These are phyloP conservation scores for Tylopilus sp. DNA, from an alignment of 1,284 basidiomycete species.

Conservation along the genomic window DNA sequence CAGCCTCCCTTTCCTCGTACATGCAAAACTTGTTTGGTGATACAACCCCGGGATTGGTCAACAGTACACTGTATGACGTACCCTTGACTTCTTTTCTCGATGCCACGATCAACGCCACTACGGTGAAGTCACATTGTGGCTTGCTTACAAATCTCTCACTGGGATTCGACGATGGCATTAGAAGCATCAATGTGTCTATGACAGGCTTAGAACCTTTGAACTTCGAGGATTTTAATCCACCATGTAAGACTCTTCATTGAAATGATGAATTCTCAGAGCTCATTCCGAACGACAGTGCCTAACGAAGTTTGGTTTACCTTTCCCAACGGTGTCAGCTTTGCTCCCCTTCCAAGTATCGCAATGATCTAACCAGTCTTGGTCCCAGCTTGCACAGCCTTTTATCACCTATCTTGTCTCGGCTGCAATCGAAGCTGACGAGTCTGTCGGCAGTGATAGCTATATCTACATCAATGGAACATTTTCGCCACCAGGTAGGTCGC, in stretches of 20 bases:
- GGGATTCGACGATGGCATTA: neutral
- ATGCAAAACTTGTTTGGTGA: neutral
- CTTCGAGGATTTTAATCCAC: neutral
- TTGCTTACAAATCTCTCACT: slow-evolving; percentile 5
- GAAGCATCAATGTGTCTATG: neutral
- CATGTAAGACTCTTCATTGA: neutral
- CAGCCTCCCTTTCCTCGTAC: neutral
- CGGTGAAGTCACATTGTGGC: slow-evolving; percentile 1
- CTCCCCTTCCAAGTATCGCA: too few species aligned
- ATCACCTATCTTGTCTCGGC: neutral
- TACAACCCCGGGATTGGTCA: neutral
- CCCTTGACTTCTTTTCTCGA: neutral
- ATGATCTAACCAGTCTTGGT: neutral
- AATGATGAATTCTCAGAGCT: neutral
- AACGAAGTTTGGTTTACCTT: slow-evolving; percentile 3
- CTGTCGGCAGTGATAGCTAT: neutral
- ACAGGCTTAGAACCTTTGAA: neutral
- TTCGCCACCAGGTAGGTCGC: neutral
- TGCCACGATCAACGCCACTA: slow-evolving; percentile 3
- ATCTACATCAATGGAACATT: slow-evolving; percentile 4
- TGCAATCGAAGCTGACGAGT: neutral
- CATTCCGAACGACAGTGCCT: neutral
- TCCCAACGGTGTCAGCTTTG: neutral
- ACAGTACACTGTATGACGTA: neutral
- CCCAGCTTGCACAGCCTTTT: neutral